These are phyloP conservation scores for Gryganskiella cystojenkinii DNA, from an alignment of 192 early-diverging fungal genomes.

Conservation along the genomic window DNA sequence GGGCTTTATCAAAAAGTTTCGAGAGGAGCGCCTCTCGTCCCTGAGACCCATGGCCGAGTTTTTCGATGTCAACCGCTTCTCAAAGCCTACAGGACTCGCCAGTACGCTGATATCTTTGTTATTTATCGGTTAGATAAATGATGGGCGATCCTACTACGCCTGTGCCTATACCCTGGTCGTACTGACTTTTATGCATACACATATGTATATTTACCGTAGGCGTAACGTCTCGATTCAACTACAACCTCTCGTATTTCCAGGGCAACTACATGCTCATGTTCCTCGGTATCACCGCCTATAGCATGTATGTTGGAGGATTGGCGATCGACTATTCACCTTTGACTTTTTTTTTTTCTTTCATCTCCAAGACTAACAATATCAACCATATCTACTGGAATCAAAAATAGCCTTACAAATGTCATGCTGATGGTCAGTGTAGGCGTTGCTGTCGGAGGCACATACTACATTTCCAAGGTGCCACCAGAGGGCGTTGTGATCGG, in stretches of 20 bases:
- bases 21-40: constrained; percentile 57
- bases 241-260: constrained; percentile 67
- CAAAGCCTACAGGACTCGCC: constrained; percentile 54
- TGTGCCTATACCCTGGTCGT: too few species aligned
- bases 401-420: constrained; percentile 59
- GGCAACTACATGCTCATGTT: constrained; percentile 69
- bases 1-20: constrained; percentile 39
- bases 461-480: constrained; percentile 57
- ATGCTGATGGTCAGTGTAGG: constrained; percentile 60
- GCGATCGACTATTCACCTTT: background rate
- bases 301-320: constrained; percentile 37
- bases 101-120: constrained; percentile 17
- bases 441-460: constrained; percentile 56
- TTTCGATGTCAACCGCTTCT: constrained; percentile 62
- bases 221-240: constrained; percentile 46
- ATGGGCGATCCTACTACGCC: too few species aligned
- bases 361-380: background rate
- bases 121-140: background rate
- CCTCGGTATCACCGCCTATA: constrained; percentile 63
- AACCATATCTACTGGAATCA: background rate
- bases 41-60: constrained; percentile 64
- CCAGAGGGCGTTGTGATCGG: constrained; percentile 54
- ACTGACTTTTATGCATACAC: too few species aligned
- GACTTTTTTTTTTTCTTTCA: background rate
- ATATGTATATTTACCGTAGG: constrained; percentile 29